Evolutionary conservation across 2,329 filamentous ascomycete genomes (phyloP), one percentile per base, ranked within the genome.

Genomic region (Aspergillus tamarii): DNA sequence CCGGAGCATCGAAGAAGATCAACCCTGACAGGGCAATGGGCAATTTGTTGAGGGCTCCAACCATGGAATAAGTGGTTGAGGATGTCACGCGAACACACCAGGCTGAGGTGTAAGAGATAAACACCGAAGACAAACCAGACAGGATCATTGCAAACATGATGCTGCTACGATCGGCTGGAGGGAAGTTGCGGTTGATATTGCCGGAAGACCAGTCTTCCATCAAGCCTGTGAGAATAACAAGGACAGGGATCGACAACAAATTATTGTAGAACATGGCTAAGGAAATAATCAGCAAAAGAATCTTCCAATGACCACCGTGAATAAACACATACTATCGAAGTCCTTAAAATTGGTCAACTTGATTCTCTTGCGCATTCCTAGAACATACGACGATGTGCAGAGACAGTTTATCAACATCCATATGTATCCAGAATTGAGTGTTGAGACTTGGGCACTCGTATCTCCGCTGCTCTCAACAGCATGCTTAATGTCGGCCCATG

Each of bases 181-280:
- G 95, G 83, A 99, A 99, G 85, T 98, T 98, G 79, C 86, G 88
- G 70, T 83, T 81, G 71, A 99, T 82, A 82, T 99, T 99, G 66
- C 85, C 85, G 57, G 87, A 83, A 8, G 94, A 96, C 95, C 95
- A 99, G 82, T 98, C 92, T 79, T 99, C 95, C 69, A 91, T 83
- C 67, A 97, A 73, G 59, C 97, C 83, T 39, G 94, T 96, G 77
- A 89, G 89, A 72, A 93, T 77, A 63, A 98, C 80, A 59, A 99
- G 88, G 73, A 98, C 90, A 32, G 95, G 95, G 68, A 99, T 97
- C 62, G 94, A 96, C 70, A 99, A 88, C 55, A 98, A 87, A 81
- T 99, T 98, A 88, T 99, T 99, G 86, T 99, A 99, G 84, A 95
- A 98, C 95, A 98, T 99, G 75, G 94, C 94, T 98, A 69, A 55